Percentiles rank a stretch among this genome's conserved stretches.
These are phyloP conservation scores for Erodium chrysanthum DNA, from an alignment of 441 rosid species.

Conservation along the genomic window DNA sequence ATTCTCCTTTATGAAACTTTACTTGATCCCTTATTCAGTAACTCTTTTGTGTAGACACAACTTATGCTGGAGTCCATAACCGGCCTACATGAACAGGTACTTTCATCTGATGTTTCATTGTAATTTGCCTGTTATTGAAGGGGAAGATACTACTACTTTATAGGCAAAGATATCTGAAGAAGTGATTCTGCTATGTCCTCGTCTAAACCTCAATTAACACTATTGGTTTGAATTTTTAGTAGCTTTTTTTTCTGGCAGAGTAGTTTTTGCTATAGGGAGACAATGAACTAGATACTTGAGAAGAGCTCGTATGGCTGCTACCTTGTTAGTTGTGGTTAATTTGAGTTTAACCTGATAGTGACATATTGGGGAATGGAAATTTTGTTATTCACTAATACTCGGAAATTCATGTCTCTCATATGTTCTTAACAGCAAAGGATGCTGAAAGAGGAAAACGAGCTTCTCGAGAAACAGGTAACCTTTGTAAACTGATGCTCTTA, in stretches of 20 bases:
- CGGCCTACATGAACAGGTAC: conserved; percentile 29
- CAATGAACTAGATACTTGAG: too few relatives aligned
- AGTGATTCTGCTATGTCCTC: not conserved
- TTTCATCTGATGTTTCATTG: not conserved
- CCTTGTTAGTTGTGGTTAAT: too few relatives aligned
- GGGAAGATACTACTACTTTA: not conserved
- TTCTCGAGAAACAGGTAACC: not conserved
- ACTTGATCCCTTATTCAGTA: not conserved
- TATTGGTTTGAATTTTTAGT: too few relatives aligned
- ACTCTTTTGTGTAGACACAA: conserved; percentile 25
- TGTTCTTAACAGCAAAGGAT: conserved; percentile 3
- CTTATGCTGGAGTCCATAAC: conserved; percentile 23
- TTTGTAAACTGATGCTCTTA: not conserved
- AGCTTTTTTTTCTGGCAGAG: too few relatives aligned
- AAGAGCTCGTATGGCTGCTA: too few relatives aligned
- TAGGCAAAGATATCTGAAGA: not conserved
- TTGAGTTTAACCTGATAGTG: too few relatives aligned
- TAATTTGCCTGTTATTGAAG: not conserved
- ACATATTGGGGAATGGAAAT: too few relatives aligned
- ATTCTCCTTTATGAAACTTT: too few relatives aligned
- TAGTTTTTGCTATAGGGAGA: too few relatives aligned
- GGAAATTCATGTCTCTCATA: not conserved
- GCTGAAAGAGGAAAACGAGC: not conserved
- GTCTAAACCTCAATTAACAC: too few relatives aligned
- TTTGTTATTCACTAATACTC: not conserved